Percentiles rank a stretch among this genome's conserved stretches.
Conservation (phyloP, 768 basidiomycete genomes). For the Psilocybe azurescens region DNA sequence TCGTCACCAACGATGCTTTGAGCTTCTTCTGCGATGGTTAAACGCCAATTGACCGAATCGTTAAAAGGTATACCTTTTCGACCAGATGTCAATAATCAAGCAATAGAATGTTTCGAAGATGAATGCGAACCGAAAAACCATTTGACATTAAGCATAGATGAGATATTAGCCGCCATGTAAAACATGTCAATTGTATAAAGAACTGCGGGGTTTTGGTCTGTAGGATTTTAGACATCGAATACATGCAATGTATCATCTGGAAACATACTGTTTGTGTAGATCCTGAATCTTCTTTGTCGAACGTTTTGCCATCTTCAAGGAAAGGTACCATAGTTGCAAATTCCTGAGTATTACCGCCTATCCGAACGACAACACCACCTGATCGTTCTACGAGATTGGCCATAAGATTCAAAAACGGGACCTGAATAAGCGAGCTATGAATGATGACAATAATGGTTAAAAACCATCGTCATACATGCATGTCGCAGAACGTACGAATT, state of each 20-base stretch:
- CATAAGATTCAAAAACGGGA: conserved; percentile 79
- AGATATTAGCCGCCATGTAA: conserved; percentile 66
- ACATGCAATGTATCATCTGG: neutral
- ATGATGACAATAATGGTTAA: no score
- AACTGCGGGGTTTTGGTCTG: conserved; percentile 72
- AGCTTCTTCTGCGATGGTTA: conserved; percentile 60
- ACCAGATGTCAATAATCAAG: neutral
- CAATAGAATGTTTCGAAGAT: neutral
- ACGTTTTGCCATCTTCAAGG: conserved; percentile 43
- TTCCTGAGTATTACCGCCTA: conserved; percentile 86
- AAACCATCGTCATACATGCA: no score
- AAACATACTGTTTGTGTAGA: conserved; percentile 27
- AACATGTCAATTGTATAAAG: conserved; percentile 70
- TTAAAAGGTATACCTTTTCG: conserved; percentile 64
- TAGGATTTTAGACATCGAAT: neutral
- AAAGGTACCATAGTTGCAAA: conserved; percentile 55
- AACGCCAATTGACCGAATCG: conserved; percentile 55
- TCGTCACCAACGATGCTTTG: conserved; percentile 67
- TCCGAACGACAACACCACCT: conserved; percentile 64
- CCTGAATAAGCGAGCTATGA: conserved; percentile 53
- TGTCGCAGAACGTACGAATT: no score
- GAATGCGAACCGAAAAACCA: conserved; percentile 60
- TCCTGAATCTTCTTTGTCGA: conserved; percentile 30
- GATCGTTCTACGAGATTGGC: conserved; percentile 66
- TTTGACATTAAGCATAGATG: conserved; percentile 56